Base-by-base conservation (phyloP, 139 green algal genomes). In the Pseudopediastrum boryanum region DNA sequence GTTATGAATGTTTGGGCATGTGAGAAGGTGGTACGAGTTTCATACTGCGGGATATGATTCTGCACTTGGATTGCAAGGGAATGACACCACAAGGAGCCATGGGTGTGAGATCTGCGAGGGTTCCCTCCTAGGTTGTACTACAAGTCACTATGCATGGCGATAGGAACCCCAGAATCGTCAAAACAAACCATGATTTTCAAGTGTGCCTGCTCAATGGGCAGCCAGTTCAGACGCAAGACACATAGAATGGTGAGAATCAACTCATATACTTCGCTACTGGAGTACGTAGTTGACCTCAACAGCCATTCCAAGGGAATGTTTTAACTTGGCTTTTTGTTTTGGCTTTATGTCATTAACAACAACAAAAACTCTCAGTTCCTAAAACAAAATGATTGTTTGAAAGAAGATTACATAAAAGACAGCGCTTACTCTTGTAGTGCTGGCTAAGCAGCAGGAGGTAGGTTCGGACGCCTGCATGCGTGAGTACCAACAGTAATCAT, bases 401-500 rank as follows among this genome's bases (percentile, higher is more conserved):
- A n/a, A 56, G n/a, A 8, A 68, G 21, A 25, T 33, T 21, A 36
- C 27, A 19, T 29, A 10, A 19, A 9, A 25, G 3, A 12, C 46
- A 61, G 25, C 31, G 31, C 84, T 39, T 72, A 92, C 89, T 39
- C 93, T 77, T 39, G 58, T 82, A 0, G 91, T 92, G 65, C 87
- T 87, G 2, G 90, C 89, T 85, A 97, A 94, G 84, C 89, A 94
- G 90, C 89, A 97, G 0, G 89, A 90, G 1, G 82, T 77, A 0
- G 87, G 84, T 33, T 97, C 92, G 4, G 80, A 61, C 2, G 85
- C 79, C 12, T 48, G 78, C 87, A 95, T 94, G 42, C 77, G 48
- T 0, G 86, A 73, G 84, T 88, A 96, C 93, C 93, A 97, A 36
- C 74, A 75, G 58, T 92, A 97, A 70, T 96, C 93, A 75, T 96